phyloP scores from a whole-genome alignment of 2,329 filamentous ascomycete genomes.

The Pseudogymnoascus sp. region DNA sequence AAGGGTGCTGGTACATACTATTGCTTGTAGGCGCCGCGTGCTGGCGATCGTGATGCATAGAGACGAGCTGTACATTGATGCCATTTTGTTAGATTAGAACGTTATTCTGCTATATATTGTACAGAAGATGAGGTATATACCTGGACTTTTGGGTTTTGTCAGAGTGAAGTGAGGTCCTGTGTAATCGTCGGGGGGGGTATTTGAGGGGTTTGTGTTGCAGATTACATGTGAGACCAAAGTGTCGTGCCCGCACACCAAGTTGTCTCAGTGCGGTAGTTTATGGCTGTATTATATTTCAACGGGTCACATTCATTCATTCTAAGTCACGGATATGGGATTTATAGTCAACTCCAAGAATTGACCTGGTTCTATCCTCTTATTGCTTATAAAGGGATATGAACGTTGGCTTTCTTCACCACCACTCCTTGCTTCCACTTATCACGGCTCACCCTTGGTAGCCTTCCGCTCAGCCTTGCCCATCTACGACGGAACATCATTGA shows the following conservation, averaged over 20 bases:
- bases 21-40: neutral
- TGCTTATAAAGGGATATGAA: neutral
- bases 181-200: neutral
- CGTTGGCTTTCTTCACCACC: neutral
- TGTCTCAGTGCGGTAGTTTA: neutral
- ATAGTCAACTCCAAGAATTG: neutral
- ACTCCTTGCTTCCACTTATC: neutral
- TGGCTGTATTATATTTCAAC: neutral
- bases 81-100: neutral
- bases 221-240: neutral
- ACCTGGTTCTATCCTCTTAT: neutral
- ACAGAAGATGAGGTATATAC: neutral
- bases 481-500: neutral
- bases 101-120: neutral
- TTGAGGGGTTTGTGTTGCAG: neutral
- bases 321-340: neutral
- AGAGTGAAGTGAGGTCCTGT: neutral
- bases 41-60: neutral
- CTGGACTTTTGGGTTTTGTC: neutral
- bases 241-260: neutral
- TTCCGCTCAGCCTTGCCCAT: neutral
- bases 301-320: neutral
- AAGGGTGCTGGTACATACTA: neutral
- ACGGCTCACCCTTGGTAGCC: neutral
- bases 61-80: neutral